Conservation (phyloP, 805 yeast species). For the Cyberlindnera xishuangbannaensis region DNA sequence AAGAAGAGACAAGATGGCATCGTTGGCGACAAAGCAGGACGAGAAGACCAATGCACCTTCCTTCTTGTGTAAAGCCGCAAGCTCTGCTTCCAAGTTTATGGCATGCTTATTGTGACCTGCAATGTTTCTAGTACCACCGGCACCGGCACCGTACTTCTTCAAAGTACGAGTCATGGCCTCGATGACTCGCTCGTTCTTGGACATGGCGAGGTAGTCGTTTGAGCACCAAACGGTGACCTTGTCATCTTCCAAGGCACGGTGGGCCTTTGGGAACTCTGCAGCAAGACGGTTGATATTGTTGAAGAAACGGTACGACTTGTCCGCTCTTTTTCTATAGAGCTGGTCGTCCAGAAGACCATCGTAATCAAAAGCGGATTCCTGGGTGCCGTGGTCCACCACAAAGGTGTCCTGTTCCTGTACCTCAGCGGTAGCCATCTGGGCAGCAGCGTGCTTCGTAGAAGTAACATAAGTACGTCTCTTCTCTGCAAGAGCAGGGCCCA, state of each 20-base stretch:
- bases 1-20: slow-evolving; percentile 83
- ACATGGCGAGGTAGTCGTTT: slow-evolving; percentile 95
- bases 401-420: slow-evolving; percentile 22
- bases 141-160: slow-evolving; percentile 93
- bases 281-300: slow-evolving; percentile 97
- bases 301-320: slow-evolving; percentile 92
- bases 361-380: slow-evolving; percentile 61
- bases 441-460: slow-evolving; percentile 29
- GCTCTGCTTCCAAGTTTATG: slow-evolving; percentile 75
- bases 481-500: slow-evolving; percentile 66
- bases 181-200: slow-evolving; percentile 69
- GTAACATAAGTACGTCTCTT: slow-evolving; percentile 29
- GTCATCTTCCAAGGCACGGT: slow-evolving; percentile 64
- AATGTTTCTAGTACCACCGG: slow-evolving; percentile 98
- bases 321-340: slow-evolving; percentile 67
- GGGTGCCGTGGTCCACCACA: slow-evolving; percentile 32
- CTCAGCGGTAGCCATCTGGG: slow-evolving; percentile 26
- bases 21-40: slow-evolving; percentile 96
- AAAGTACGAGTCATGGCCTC: slow-evolving; percentile 73
- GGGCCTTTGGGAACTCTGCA: slow-evolving; percentile 89
- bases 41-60: slow-evolving; percentile 94
- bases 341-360: slow-evolving; percentile 63
- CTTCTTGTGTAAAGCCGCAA: slow-evolving; percentile 89
- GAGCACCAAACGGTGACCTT: slow-evolving; percentile 99
- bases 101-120: slow-evolving; percentile 96